phyloP scores from a whole-genome alignment of 2,329 filamentous ascomycete genomes.

The Fusarium xylarioides region DNA sequence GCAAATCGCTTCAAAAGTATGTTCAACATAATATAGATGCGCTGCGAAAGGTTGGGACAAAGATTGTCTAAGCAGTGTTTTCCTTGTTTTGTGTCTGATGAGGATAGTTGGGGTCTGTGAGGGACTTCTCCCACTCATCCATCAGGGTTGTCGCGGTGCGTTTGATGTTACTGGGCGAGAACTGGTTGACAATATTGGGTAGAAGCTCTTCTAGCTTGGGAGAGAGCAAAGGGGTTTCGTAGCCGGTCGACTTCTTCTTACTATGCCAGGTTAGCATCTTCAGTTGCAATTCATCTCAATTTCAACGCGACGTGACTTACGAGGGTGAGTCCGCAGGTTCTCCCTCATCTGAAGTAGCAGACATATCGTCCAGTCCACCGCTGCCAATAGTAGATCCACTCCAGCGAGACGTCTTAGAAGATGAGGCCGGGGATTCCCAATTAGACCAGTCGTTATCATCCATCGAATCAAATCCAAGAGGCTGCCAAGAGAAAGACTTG shows the following conservation, averaged over 20 bases:
- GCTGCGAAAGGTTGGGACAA: conserved; percentile 8
- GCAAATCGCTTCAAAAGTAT: conserved; percentile 32
- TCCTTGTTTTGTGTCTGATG: conserved; percentile 45
- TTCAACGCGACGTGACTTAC: conserved; percentile 52
- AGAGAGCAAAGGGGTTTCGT: conserved; percentile 47
- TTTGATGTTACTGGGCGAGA: conserved; percentile 80
- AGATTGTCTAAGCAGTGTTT: conserved; percentile 41
- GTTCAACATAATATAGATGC: conserved; percentile 31
- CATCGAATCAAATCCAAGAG: conserved; percentile 63
- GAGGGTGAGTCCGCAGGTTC: conserved; percentile 57
- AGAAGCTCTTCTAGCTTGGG: conserved; percentile 64
- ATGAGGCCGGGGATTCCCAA: conserved; percentile 67
- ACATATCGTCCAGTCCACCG: conserved; percentile 54
- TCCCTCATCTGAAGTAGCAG: conserved; percentile 57
- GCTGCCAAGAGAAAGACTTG: conserved; percentile 70
- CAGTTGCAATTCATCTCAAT: neutral
- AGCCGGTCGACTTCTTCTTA: conserved; percentile 46
- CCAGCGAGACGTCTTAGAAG: conserved; percentile 65
- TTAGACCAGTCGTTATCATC: conserved; percentile 72
- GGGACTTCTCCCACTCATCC: conserved; percentile 85
- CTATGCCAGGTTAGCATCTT: conserved; percentile 36
- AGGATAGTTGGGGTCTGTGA: conserved; percentile 44
- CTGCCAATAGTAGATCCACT: conserved; percentile 67
- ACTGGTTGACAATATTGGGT: conserved; percentile 76
- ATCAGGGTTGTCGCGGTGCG: conserved; percentile 86